Conservation (phyloP, 345 rosid genomes). For the Boechera divaricarpa region DNA sequence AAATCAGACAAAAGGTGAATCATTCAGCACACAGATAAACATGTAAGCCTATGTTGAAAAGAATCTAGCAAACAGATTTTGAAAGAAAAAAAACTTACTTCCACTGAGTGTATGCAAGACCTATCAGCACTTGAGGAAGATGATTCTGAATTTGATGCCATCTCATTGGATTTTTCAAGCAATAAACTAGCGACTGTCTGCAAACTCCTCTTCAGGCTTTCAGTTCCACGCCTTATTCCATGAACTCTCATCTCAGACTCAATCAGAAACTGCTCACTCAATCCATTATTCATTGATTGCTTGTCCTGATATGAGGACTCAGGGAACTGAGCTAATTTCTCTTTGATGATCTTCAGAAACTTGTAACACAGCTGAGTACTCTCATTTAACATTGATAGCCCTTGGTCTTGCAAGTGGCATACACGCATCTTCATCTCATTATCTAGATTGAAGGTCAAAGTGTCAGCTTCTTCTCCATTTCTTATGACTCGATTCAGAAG, state of each 20-base stretch:
- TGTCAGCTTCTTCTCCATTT: constrained; percentile 47
- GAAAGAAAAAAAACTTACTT: constrained; percentile 52
- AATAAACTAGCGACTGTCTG: constrained; percentile 64
- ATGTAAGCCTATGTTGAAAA: constrained; percentile 4
- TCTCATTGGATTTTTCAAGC: constrained; percentile 65
- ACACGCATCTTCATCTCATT: constrained; percentile 67
- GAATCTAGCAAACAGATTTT: constrained; percentile 13
- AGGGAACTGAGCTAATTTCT: constrained; percentile 48
- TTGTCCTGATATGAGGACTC: no score
- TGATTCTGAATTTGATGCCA: constrained; percentile 48
- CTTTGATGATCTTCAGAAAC: constrained; percentile 65
- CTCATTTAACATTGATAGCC: constrained; percentile 65
- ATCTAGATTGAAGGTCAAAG: constrained; percentile 67
- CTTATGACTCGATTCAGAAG: constrained; percentile 68
- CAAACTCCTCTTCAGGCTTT: constrained; percentile 77
- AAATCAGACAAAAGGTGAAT: constrained; percentile 21
- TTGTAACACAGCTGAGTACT: constrained; percentile 61
- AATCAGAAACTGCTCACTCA: constrained; percentile 73
- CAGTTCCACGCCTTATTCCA: constrained; percentile 69
- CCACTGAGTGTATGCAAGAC: constrained; percentile 47
- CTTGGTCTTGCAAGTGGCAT: constrained; percentile 74
- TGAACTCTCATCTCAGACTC: constrained; percentile 76
- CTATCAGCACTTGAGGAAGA: constrained; percentile 23
- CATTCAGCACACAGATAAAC: constrained; percentile 29
- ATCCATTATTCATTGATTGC: constrained; percentile 42